Base-by-base conservation (phyloP, 441 rosid species). In the Adansonia grandidieri region DNA sequence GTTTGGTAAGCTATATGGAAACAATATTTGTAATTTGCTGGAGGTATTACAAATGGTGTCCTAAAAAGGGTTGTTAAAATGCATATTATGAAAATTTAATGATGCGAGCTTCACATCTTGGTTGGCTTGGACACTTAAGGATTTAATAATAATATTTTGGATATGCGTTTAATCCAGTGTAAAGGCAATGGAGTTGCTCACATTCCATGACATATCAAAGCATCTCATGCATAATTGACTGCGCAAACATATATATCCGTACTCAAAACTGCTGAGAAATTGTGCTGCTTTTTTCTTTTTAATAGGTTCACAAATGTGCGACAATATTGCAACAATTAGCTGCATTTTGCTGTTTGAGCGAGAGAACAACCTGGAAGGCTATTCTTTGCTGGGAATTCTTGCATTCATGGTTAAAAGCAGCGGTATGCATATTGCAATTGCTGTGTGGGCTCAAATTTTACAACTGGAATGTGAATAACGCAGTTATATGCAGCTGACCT, bases 241-340 rank as follows among this genome's bases (percentile, higher is more conserved):
- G 37, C 65, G 17, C 37, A 22, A 44, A 40, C 24, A 37, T 66
- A 40, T 50, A 32, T 50, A 28, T 51, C 24, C 44, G 6, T 70
- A 28, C 72, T 53, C 17, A 32, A 50, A 9, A 47, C 6, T 37
- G 42, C 81, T 65, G 50, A 66, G 15, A 74, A 24, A 56, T 47
- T 17, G 62, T 75, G 61, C 65, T 86, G 77, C 40, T 74, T 67
- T 17, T 45, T 75, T 60, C 74, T 65, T 77, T 51, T 77, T 79
- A 53, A 66, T 85, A 96, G 97, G 99, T 94, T 69, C 97, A 94
- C 76, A 96, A 92, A 81, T 91, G 98, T 72, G 94, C 97, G 8
- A 92, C 96, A 10, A 91, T 96, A 80, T 86, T 96, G 88, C 99
- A 94, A 81, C 98, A 91, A 42, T 78, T 96, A 88, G 97, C 99